Conservation (phyloP, 2,329 filamentous ascomycete genomes). For the Ilyonectria destructans region DNA sequence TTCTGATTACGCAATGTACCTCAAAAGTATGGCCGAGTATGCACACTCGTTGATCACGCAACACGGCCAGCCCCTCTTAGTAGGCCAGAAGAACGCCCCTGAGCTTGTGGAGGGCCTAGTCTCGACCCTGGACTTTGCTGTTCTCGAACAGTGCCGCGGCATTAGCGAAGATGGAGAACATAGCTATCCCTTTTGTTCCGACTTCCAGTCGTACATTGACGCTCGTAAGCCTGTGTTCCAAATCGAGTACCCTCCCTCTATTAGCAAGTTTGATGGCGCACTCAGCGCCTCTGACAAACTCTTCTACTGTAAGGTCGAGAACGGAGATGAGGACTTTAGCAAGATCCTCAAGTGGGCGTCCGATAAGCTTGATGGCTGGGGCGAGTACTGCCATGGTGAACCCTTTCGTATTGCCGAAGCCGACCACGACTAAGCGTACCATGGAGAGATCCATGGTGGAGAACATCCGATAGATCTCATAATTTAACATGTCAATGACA, state of each 20-base stretch:
- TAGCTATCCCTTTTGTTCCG: slow-evolving; percentile 48
- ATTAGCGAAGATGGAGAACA: slow-evolving; percentile 38
- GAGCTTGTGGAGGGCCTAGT: slow-evolving; percentile 47
- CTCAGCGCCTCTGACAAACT: slow-evolving; percentile 46
- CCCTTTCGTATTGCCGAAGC: slow-evolving; percentile 48
- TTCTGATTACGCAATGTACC: slow-evolving; percentile 50
- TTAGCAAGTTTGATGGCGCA: slow-evolving; percentile 38
- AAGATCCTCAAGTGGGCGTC: slow-evolving; percentile 54
- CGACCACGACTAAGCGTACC: slow-evolving; percentile 32
- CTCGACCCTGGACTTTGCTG: slow-evolving; percentile 51
- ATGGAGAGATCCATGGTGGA: too few species aligned
- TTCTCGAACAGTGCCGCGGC: slow-evolving; percentile 56
- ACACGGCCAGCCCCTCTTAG: slow-evolving; percentile 45
- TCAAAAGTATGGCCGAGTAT: slow-evolving; percentile 49
- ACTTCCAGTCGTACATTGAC: slow-evolving; percentile 51
- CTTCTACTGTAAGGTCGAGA: slow-evolving; percentile 46
- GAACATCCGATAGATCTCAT: too few species aligned
- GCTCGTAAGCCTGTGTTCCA: slow-evolving; percentile 53
- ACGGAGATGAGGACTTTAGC: slow-evolving; percentile 52
- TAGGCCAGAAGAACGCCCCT: slow-evolving; percentile 56
- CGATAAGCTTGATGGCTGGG: slow-evolving; percentile 53
- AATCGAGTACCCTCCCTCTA: slow-evolving; percentile 54
- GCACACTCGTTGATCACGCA: slow-evolving; percentile 50
- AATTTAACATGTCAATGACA: too few species aligned
- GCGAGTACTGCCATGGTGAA: slow-evolving; percentile 50